Evolutionary conservation across 2,329 filamentous ascomycete genomes (phyloP).

Genomic region (Fusarium continuum): DNA sequence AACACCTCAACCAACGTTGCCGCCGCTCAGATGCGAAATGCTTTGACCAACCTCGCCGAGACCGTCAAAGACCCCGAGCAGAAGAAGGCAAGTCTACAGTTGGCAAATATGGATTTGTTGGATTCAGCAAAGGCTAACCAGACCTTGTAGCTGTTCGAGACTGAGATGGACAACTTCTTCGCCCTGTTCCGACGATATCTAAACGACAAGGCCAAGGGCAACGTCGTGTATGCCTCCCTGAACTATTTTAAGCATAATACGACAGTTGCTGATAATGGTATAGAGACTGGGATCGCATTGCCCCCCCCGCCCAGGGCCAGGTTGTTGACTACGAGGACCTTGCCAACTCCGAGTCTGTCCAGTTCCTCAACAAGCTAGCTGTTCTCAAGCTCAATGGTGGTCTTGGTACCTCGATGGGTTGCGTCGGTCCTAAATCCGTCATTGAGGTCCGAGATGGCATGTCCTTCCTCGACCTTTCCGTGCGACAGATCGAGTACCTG

Average conservation of each 20-base stretch:
- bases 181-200: conserved; percentile 97
- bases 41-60: conserved; percentile 90
- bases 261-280: conserved; percentile 36
- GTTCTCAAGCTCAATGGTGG: conserved; percentile 99
- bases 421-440: conserved; percentile 98
- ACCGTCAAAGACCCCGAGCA: conserved; percentile 82
- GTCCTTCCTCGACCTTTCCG: conserved; percentile 99
- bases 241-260: background rate
- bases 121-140: conserved; percentile 11
- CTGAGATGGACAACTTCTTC: conserved; percentile 99
- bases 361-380: conserved; percentile 96
- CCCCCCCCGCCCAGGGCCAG: conserved; percentile 90
- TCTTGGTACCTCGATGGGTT: conserved; percentile 99
- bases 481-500: conserved; percentile 98
- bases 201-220: conserved; percentile 99
- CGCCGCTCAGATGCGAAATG: conserved; percentile 98
- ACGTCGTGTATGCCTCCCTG: conserved; percentile 70
- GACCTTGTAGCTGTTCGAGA: conserved; percentile 81
- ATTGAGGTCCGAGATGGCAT: conserved; percentile 99
- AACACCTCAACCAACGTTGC: conserved; percentile 99
- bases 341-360: conserved; percentile 86
- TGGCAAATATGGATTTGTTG: background rate
- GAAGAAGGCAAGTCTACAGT: conserved; percentile 75
- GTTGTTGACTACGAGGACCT: conserved; percentile 95
- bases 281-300: conserved; percentile 96